phyloP scores from a whole-genome alignment of 441 rosid species.

The Daphne laureola region DNA sequence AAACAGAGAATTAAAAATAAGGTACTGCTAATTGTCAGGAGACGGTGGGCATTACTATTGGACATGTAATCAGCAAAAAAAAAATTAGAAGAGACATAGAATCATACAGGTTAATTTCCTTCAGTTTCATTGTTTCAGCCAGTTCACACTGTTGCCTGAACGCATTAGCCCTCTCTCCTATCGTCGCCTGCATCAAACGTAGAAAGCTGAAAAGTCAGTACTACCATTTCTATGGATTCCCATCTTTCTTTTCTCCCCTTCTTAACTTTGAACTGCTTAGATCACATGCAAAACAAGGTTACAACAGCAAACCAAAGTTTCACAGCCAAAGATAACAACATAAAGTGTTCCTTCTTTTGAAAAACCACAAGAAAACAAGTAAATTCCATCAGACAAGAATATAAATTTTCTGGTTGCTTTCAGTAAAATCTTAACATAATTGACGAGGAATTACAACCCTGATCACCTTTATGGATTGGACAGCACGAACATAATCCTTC shows the following conservation, averaged over 20 bases:
- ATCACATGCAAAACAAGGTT: not conserved
- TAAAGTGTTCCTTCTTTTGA: too few relatives aligned
- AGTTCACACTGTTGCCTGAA: constrained; percentile 93
- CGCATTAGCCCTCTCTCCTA: constrained; percentile 86
- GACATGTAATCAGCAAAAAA: not conserved
- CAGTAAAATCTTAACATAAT: too few relatives aligned
- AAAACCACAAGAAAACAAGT: too few relatives aligned
- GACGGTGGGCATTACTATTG: constrained; percentile 1
- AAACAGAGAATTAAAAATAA: not conserved
- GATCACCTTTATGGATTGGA: constrained; percentile 83
- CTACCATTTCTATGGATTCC: not conserved
- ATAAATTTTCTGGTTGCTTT: too few relatives aligned
- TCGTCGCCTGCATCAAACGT: constrained; percentile 66
- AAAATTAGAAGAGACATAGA: not conserved
- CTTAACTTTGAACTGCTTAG: constrained; percentile 1
- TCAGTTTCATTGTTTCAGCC: constrained; percentile 88
- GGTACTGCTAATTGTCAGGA: not conserved
- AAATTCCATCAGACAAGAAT: too few relatives aligned
- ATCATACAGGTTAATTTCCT: constrained; percentile 97
- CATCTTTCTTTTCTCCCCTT: not conserved
- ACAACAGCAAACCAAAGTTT: not conserved
- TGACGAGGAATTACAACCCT: not conserved
- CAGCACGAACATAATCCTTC: constrained; percentile 93
- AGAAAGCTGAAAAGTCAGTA: constrained; percentile 10
- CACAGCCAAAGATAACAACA: not conserved